Evolutionary conservation across 2,329 filamentous ascomycete species (phyloP).

Genomic region (Sphaceloma murrayae): DNA sequence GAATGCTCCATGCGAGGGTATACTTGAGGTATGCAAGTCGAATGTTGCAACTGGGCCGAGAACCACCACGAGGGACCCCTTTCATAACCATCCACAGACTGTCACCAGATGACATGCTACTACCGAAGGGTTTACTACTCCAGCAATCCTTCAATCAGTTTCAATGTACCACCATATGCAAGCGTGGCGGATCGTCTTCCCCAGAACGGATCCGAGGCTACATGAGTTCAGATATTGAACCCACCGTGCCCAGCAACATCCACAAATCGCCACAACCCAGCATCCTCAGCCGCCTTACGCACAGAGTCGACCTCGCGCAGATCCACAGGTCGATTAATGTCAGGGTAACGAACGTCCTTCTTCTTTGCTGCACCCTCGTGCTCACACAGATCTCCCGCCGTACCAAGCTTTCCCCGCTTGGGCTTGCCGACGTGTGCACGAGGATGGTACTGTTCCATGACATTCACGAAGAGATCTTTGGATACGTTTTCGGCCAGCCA

Average conservation of each 20-base stretch:
- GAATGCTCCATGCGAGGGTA: too few relatives aligned
- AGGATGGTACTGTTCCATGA: conserved; percentile 83
- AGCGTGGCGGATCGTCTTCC: too few relatives aligned
- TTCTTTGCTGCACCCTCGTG: conserved; percentile 25
- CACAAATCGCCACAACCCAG: conserved; percentile 70
- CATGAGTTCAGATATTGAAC: conserved; percentile 44
- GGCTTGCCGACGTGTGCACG: conserved; percentile 71
- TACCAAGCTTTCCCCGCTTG: conserved; percentile 30
- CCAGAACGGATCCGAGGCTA: too few relatives aligned
- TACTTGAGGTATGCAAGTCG: too few relatives aligned
- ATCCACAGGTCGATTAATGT: conserved; percentile 65
- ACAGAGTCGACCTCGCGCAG: conserved; percentile 57
- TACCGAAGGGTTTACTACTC: too few relatives aligned
- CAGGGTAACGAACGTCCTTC: conserved; percentile 55
- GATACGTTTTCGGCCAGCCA: conserved; percentile 68
- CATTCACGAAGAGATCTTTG: conserved; percentile 66
- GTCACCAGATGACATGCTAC: too few relatives aligned
- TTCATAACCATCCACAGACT: too few relatives aligned
- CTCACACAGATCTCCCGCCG: conserved; percentile 25
- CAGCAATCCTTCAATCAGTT: too few relatives aligned
- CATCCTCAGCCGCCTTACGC: conserved; percentile 55
- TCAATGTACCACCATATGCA: too few relatives aligned
- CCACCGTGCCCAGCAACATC: conserved; percentile 51
- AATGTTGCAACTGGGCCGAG: too few relatives aligned
- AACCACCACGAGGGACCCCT: too few relatives aligned